Base-by-base conservation (phyloP, 805 yeast genomes). In the Ogataea saltuana region DNA sequence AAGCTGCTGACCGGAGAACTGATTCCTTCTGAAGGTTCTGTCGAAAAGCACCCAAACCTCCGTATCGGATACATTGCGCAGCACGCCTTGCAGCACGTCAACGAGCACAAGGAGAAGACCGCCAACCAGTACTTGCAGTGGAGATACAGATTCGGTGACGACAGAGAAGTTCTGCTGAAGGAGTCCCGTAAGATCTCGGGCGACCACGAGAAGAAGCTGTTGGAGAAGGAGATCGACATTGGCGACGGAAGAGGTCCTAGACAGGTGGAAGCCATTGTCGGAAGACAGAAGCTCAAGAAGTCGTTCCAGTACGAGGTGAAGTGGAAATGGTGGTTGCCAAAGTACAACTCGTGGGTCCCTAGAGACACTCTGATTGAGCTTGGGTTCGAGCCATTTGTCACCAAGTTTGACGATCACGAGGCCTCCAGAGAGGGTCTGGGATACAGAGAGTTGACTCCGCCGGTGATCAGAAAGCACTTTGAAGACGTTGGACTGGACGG, bases 371-470 rank as follows among this genome's bases (percentile, higher is more conserved):
- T 91, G 51, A 59, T 88, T 31, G 91, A 83, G 67, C 80, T 86
- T 62, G 95, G 98, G 47, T 89, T 89, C 62, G 84, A 80, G 49
- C 89, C 88, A 74, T 71, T 93, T 61, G 95, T 91, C 51, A 65
- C 91, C 69, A 91, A 86, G 67, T 95, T 93, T 56, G 99, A 91
- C 72, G 97, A 93, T 76, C 96, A 90, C 71, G 99, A 93, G 75
- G 96, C 99, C 53, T 88, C 96, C 35, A 89, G 98, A 72, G 97
- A 95, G 70, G 99, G 99, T 81, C 77, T 91, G 53, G 98, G 97
- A 61, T 91, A 91, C 80, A 85, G 99, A 75, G 93, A 95, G 55
- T 76, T 91, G 61, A 78, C 81, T 22, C 98, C 98, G 39, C 78
- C 85, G 42, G 97, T 89, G 16, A 91, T 91, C 54, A 81, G 98